Percentiles rank a stretch among this genome's conserved stretches.
Evolutionary conservation across 192 early-diverging fungal genomes (phyloP).

Genomic region (Rhizoclosmatium sp.): DNA sequence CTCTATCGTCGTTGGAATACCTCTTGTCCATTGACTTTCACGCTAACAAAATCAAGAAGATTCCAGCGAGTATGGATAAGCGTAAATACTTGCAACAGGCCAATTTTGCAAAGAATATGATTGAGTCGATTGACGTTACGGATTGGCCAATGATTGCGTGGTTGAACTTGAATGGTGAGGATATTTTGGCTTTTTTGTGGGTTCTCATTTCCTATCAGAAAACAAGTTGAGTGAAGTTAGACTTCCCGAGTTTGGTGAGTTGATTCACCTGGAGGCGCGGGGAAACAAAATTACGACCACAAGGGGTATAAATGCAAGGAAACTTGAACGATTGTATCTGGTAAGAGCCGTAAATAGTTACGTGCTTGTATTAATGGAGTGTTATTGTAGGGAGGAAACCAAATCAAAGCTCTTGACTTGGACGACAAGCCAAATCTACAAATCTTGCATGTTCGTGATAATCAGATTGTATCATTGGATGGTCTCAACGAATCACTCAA

Average conservation of each 20-base stretch:
- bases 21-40: constrained; percentile 56
- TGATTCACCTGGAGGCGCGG: constrained; percentile 56
- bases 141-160: constrained; percentile 54
- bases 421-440: constrained; percentile 51
- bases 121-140: constrained; percentile 43
- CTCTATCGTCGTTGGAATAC: constrained; percentile 52
- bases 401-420: constrained; percentile 47
- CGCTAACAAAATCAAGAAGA: constrained; percentile 45
- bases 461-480: constrained; percentile 50
- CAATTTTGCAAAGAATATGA: constrained; percentile 55
- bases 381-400: constrained; percentile 47
- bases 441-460: constrained; percentile 58
- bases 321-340: constrained; percentile 63
- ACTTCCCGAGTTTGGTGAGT: constrained; percentile 52
- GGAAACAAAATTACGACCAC: constrained; percentile 50
- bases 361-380: not conserved
- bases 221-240: constrained; percentile 51
- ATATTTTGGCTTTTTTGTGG: not conserved
- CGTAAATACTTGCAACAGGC: constrained; percentile 60
- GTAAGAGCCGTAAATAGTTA: constrained; percentile 18
- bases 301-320: constrained; percentile 42
- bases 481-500: constrained; percentile 35
- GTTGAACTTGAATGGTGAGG: constrained; percentile 61
- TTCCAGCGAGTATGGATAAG: constrained; percentile 53
- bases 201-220: constrained; percentile 35